These are phyloP conservation scores for Madurella mycetomatis DNA, from an alignment of 2,329 filamentous ascomycete species.

Conservation along the genomic window DNA sequence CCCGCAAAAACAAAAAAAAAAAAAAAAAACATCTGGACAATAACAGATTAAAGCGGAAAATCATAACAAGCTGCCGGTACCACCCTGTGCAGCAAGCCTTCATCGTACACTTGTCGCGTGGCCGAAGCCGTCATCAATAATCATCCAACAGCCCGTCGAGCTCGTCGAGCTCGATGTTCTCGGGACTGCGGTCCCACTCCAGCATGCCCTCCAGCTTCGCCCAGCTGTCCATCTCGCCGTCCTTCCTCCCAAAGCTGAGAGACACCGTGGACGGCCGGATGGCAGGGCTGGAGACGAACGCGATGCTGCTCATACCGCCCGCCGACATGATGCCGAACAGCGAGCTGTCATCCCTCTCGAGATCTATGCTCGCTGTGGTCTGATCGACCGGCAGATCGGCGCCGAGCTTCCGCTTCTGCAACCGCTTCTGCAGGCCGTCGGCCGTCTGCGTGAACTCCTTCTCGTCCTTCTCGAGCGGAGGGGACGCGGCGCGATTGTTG, in stretches of 20 bases:
- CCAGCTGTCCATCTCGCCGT: conserved; percentile 40
- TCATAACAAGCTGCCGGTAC: conserved; percentile 16
- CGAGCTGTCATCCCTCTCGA: conserved; percentile 47
- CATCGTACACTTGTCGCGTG: conserved; percentile 16
- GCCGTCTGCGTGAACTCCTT: conserved; percentile 96
- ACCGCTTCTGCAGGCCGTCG: conserved; percentile 68
- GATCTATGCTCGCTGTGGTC: conserved; percentile 25
- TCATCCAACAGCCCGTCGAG: conserved; percentile 81
- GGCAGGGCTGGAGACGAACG: conserved; percentile 51
- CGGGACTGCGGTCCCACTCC: conserved; percentile 69
- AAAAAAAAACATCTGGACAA: not conserved
- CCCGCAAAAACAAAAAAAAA: not conserved
- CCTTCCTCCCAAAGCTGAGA: conserved; percentile 39
- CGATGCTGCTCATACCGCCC: conserved; percentile 8
- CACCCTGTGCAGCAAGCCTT: conserved; percentile 10
- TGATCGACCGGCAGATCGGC: conserved; percentile 38
- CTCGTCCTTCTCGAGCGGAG: conserved; percentile 89
- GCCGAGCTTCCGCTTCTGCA: conserved; percentile 62
- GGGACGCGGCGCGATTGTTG: conserved; percentile 71
- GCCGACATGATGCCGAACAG: conserved; percentile 43
- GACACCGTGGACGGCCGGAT: conserved; percentile 46
- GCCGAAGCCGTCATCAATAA: conserved; percentile 46
- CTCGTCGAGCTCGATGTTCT: conserved; percentile 88
- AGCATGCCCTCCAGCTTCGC: conserved; percentile 41
- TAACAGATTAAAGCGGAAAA: not conserved